Evolutionary conservation across 2,329 filamentous ascomycete genomes (phyloP), one percentile per base, ranked within the genome.

Genomic region (Fusarium longipes): DNA sequence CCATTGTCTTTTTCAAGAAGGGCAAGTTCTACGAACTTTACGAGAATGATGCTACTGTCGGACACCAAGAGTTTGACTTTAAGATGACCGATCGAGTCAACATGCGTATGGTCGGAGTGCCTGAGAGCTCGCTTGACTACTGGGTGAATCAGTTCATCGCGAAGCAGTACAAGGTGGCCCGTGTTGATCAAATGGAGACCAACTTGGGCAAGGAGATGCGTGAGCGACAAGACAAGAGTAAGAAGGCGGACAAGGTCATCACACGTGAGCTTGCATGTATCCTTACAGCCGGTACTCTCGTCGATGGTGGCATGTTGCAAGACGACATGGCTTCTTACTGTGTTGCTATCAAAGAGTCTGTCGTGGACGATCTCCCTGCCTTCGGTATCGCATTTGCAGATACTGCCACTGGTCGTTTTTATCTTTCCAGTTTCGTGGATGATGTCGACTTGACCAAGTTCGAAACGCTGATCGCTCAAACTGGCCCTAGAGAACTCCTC

Each of bases 81-180:
- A 99, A 99, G 81, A 90, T 99, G 76, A 99, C 96, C 0, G 96
- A 99, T 73, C 88, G 96, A 54, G 96, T 99, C 77, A 99, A 99
- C 77, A 99, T 99, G 96, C 92, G 95, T 70, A 99, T 99, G 96
- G 96, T 98, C 3, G 96, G 96, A 63, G 96, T 99, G 0, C 96
- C 96, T 0, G 96, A 99, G 78, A 92, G 93, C 75, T 97, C 93
- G 14, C 83, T 99, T n/a, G 93, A 96, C 74, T 90, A 96, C 77
- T 99, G 96, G 96, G 93, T 96, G 57, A 97, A 96, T 73, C 96
- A 99, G 74, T 99, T 99, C 73, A 94, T 99, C 38, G 96, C 95
- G 59, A 98, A 98, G 78, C 96, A 96, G 32, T 97, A 89, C 87
- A 99, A 99, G 79, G 96, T 99, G 53, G 96, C 96, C 8, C 87